These are phyloP conservation scores for Gossypium gossypioides DNA, from an alignment of 441 rosid genomes.

Conservation along the genomic window DNA sequence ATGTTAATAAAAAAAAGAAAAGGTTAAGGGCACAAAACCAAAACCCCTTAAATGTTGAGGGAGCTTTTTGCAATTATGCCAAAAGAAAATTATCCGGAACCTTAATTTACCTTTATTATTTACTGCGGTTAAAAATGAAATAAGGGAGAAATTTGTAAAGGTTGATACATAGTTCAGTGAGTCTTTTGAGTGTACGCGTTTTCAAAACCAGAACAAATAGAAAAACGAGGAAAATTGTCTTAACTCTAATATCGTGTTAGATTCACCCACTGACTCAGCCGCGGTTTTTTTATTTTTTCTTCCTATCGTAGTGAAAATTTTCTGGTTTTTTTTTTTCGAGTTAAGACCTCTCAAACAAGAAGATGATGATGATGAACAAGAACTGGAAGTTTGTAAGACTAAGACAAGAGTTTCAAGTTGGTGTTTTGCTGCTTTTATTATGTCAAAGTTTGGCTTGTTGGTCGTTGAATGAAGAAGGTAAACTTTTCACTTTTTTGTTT, in stretches of 20 bases:
- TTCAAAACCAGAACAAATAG: background rate
- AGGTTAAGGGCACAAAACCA: no score
- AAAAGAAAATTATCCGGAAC: no score
- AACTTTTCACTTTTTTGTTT: background rate
- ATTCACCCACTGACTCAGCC: background rate
- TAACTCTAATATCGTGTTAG: background rate
- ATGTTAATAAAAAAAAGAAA: no score
- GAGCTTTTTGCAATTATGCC: no score
- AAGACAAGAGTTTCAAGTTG: slow-evolving; percentile 15
- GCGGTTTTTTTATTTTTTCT: background rate
- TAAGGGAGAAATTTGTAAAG: background rate
- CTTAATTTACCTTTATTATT: background rate
- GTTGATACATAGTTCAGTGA: background rate
- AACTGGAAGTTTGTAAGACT: slow-evolving; percentile 31
- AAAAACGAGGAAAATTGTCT: background rate
- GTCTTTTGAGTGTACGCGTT: slow-evolving; percentile 4
- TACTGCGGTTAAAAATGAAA: background rate
- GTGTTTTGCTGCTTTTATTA: slow-evolving; percentile 20
- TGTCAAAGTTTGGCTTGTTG: slow-evolving; percentile 23
- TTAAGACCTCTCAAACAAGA: background rate
- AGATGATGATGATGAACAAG: slow-evolving; percentile 19
- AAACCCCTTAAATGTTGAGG: no score
- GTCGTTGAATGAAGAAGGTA: slow-evolving; percentile 52
- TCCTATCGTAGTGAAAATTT: background rate
- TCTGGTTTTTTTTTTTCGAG: background rate